Conservation (phyloP, 1,284 basidiomycete genomes). For the Ustilago sp. region DNA sequence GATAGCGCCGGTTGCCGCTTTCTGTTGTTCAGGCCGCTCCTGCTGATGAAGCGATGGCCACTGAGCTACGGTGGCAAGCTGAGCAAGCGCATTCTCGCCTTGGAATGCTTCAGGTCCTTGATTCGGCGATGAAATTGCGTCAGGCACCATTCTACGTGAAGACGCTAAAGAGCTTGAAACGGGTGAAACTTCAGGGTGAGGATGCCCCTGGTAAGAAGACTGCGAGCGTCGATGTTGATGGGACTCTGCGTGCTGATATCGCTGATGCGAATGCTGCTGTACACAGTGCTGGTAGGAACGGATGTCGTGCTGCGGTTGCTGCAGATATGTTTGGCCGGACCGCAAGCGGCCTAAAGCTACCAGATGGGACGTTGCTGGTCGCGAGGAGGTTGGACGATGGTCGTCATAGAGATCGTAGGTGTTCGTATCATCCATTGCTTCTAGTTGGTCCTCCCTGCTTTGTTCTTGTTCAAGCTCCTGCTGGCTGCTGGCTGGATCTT, state of each 20-base stretch:
- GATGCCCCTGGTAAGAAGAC: constrained; percentile 4
- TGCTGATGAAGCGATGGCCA: constrained; percentile 38
- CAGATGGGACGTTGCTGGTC: no score
- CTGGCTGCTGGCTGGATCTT: neutral
- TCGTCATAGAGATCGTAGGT: constrained; percentile 41
- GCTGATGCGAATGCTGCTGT: neutral
- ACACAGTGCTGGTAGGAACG: no score
- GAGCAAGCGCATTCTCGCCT: constrained; percentile 24
- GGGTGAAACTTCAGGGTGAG: neutral
- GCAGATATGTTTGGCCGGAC: no score
- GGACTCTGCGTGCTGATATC: neutral
- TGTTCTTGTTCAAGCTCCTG: neutral
- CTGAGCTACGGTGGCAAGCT: constrained; percentile 38
- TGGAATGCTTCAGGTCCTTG: constrained; percentile 8
- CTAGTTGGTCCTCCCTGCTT: constrained; percentile 4
- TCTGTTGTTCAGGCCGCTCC: neutral
- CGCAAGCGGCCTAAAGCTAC: no score
- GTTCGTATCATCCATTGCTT: constrained; percentile 34
- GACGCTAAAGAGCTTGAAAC: constrained; percentile 14
- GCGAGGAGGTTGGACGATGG: neutral
- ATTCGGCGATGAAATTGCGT: constrained; percentile 16
- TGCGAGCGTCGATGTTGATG: constrained; percentile 19
- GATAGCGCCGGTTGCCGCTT: neutral
- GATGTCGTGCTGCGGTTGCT: no score
- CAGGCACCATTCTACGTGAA: constrained; percentile 6